Percentiles rank a stretch among this genome's conserved stretches.
Conservation (phyloP, 495 filamentous ascomycete species). For the Neurospora sp. region DNA sequence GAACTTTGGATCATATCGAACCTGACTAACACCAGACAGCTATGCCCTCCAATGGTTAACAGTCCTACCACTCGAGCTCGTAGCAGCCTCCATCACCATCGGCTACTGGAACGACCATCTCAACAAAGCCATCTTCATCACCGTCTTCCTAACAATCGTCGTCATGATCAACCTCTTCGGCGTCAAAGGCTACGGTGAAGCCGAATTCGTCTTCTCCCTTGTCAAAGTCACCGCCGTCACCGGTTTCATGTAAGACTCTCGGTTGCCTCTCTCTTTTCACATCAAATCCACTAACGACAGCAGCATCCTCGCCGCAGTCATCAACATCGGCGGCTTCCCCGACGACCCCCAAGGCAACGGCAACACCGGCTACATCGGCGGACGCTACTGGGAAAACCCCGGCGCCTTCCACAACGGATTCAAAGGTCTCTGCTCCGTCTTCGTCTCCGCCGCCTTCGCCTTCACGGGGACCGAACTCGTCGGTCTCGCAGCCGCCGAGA, state of each 20-base stretch:
- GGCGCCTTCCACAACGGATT: conserved; percentile 90
- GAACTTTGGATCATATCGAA: background rate
- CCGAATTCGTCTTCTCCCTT: conserved; percentile 78
- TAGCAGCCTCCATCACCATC: conserved; percentile 82
- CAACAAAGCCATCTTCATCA: conserved; percentile 72
- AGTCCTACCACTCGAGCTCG: conserved; percentile 80
- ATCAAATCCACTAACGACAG: conserved; percentile 8
- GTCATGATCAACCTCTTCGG: conserved; percentile 77
- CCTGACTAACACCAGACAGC: background rate
- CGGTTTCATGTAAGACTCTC: conserved; percentile 64
- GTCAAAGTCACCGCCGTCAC: conserved; percentile 82
- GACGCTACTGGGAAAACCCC: conserved; percentile 69
- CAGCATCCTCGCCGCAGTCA: conserved; percentile 66
- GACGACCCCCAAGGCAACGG: conserved; percentile 22
- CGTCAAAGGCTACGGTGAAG: conserved; percentile 82
- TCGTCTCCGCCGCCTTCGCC: conserved; percentile 87
- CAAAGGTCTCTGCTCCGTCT: conserved; percentile 87
- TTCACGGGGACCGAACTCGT: conserved; percentile 93
- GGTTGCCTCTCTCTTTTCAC: background rate
- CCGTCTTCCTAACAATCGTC: conserved; percentile 67
- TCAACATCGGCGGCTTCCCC: conserved; percentile 72
- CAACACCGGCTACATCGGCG: conserved; percentile 62
- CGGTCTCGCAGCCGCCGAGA: conserved; percentile 81
- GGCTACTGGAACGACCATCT: conserved; percentile 66
- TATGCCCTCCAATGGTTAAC: conserved; percentile 93